These are phyloP conservation scores for Ustilago curta DNA, from an alignment of 1,284 basidiomycete species.

Conservation along the genomic window DNA sequence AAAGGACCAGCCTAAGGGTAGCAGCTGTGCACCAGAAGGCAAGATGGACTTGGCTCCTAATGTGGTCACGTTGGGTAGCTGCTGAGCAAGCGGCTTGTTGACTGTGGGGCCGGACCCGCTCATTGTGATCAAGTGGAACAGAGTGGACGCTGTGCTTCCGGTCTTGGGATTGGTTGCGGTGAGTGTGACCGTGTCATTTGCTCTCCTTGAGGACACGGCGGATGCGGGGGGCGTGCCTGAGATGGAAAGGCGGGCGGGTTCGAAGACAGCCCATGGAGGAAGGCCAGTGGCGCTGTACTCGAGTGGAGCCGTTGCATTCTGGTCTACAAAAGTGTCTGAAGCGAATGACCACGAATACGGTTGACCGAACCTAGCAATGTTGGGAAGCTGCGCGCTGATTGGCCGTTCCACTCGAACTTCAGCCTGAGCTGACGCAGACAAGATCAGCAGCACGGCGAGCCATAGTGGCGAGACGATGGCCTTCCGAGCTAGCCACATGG, in stretches of 20 bases:
- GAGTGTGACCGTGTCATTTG: constrained; percentile 20
- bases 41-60: constrained; percentile 58
- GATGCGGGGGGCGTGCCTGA: constrained; percentile 49
- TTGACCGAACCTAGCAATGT: constrained; percentile 55
- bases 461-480: not conserved
- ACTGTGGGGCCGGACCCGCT: constrained; percentile 54
- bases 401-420: constrained; percentile 44
- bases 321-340: constrained; percentile 50
- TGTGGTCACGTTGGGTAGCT: constrained; percentile 58
- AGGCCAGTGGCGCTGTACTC: constrained; percentile 43
- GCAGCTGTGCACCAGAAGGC: constrained; percentile 73
- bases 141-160: constrained; percentile 22
- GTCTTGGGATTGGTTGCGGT: constrained; percentile 33
- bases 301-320: constrained; percentile 32
- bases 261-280: constrained; percentile 61
- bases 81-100: constrained; percentile 55
- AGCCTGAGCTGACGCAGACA: constrained; percentile 7
- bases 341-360: constrained; percentile 60
- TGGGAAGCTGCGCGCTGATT: constrained; percentile 53
- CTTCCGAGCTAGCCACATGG: constrained; percentile 5
- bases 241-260: constrained; percentile 43
- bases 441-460: constrained; percentile 13
- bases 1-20: constrained; percentile 88
- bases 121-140: constrained; percentile 54
- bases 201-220: constrained; percentile 7